Base-by-base conservation (phyloP, 345 rosid species). In the Cardamine resedifolia region DNA sequence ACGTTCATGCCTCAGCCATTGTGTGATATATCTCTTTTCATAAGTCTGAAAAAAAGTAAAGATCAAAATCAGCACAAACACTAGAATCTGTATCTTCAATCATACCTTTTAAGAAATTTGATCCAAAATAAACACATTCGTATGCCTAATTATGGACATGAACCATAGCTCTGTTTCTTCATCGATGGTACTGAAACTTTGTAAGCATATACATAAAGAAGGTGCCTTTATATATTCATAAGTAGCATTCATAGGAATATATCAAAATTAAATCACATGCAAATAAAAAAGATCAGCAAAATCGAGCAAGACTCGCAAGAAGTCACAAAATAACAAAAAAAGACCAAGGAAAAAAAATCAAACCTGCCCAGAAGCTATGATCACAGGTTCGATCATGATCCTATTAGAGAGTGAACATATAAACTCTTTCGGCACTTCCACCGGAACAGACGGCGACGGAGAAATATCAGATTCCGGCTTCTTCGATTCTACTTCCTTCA, bases 321-420 rank as follows among this genome's bases (percentile, higher is more conserved):
- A 38, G 14, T 26, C 16, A 72, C 2, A 21, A 28, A 34, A 21
- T 19, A 10, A 23, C 27, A 1, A 34, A 14, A 65, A 57, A 24
- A 26, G 6, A 8, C 21, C 2, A 34, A 12, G 2, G 14, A 9
- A 27, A 18, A 23, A 61, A 57, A 24, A 27, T 30, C 72, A 14
- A 69, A 86, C 93, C 93, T 79, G 82, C 0, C 89, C 93, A 62
- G 86, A 78, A 31, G 81, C 80, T 62, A 87, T 53, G 60, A 86
- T 68, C 12, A 87, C 90, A 63, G 91, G 90, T 15, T 68, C 69
- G 69, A 51, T 88, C 91, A 65, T 62, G 66, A 70, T 71, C 67
- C 9, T 21, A 41, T 75, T 63, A 0, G 65, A 68, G 28, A 39
- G 75, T 26, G 58, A n/a, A 52, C 78, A 75, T 39, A 30, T 49